phyloP scores from a whole-genome alignment of 495 filamentous ascomycete species.

The Hyaloscypha bicolor region DNA sequence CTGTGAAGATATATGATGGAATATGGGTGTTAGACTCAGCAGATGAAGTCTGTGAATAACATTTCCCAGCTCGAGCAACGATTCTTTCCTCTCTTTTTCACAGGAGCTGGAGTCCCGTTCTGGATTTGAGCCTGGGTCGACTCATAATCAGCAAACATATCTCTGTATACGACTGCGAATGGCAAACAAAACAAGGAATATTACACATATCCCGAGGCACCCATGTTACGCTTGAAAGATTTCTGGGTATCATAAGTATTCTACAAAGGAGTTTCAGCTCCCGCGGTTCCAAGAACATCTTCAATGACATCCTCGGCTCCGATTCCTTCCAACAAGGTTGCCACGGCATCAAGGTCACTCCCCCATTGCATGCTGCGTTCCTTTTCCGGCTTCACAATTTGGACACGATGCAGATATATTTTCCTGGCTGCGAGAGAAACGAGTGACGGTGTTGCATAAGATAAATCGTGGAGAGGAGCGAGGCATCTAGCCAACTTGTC shows the following conservation, averaged over 20 bases:
- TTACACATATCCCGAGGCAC: background rate
- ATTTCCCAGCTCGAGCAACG: background rate
- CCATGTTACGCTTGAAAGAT: background rate
- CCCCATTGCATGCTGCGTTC: slow-evolving; percentile 95
- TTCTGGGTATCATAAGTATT: slow-evolving; percentile 7
- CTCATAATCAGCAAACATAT: background rate
- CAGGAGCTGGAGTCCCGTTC: background rate
- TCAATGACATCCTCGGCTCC: slow-evolving; percentile 80
- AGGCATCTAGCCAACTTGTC: slow-evolving; percentile 65
- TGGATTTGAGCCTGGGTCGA: background rate
- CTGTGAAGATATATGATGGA: background rate
- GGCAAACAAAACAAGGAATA: background rate
- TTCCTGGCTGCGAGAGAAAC: slow-evolving; percentile 84
- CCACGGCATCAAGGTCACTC: slow-evolving; percentile 71
- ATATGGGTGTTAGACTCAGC: background rate
- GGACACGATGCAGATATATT: slow-evolving; percentile 84
- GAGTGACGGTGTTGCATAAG: slow-evolving; percentile 83
- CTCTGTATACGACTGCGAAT: background rate
- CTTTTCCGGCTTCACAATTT: slow-evolving; percentile 62
- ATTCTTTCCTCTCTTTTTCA: background rate
- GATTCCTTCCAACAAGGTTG: slow-evolving; percentile 64
- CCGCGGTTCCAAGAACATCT: slow-evolving; percentile 64
- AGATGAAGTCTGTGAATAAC: background rate
- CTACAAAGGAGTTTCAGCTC: slow-evolving; percentile 32
- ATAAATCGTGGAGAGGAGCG: slow-evolving; percentile 79